These are phyloP conservation scores for Backusella westeae DNA, from an alignment of 192 early-diverging fungal species.

Conservation along the genomic window DNA sequence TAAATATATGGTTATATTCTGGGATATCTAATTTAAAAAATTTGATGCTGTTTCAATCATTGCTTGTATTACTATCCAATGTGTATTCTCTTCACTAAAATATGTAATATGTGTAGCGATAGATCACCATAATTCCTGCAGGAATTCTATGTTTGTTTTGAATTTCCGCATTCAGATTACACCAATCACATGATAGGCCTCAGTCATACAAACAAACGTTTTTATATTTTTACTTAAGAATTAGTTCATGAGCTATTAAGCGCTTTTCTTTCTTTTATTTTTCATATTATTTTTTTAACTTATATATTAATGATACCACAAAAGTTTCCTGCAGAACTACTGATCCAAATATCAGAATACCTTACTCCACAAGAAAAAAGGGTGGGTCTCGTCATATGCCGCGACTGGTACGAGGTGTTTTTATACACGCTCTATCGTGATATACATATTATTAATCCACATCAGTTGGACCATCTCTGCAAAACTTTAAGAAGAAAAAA, in stretches of 20 bases:
- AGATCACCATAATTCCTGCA: neutral
- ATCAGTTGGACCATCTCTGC: neutral
- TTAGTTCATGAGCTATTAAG: neutral
- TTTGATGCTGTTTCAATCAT: neutral
- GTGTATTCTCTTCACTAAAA: neutral
- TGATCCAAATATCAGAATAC: slow-evolving; percentile 4
- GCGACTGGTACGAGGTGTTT: neutral
- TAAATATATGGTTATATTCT: neutral
- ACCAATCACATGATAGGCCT: neutral
- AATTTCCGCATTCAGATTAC: neutral
- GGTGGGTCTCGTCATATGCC: neutral
- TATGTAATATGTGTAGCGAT: neutral
- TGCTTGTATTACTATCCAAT: neutral
- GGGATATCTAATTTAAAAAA: neutral
- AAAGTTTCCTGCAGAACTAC: neutral
- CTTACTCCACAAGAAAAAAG: neutral
- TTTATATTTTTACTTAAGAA: neutral
- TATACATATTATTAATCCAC: neutral
- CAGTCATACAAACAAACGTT: neutral
- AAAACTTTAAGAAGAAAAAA: neutral
- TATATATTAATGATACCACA: neutral
- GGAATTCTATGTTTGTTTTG: neutral
- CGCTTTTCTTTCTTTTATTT: neutral
- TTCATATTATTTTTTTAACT: neutral
- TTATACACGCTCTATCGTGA: slow-evolving; percentile 1